A percentile compares a stretch with the other conserved stretches of the same genome.
Evolutionary conservation across 768 basidiomycete species (phyloP).

Genomic region (Boletus patriciae): DNA sequence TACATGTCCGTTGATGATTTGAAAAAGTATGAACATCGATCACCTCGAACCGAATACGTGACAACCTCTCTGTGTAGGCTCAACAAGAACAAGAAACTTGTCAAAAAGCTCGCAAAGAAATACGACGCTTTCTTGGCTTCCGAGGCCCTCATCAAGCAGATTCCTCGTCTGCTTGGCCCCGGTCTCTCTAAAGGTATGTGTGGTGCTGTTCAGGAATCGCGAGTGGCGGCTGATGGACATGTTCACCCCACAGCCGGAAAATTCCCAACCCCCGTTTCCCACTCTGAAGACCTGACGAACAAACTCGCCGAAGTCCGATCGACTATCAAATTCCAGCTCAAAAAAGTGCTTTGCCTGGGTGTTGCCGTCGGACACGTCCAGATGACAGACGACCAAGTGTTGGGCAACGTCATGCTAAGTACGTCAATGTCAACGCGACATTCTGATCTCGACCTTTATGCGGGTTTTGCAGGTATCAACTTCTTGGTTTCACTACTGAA

Average conservation of each 20-base stretch:
- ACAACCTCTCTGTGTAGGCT: constrained; percentile 51
- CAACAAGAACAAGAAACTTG: constrained; percentile 99
- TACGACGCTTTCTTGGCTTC: constrained; percentile 99
- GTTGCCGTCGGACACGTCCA: constrained; percentile 97
- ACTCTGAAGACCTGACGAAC: constrained; percentile 83
- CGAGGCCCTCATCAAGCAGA: constrained; percentile 98
- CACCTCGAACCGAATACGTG: background rate
- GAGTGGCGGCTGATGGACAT: background rate
- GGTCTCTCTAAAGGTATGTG: constrained; percentile 93
- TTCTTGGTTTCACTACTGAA: constrained; percentile 98
- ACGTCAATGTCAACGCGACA: constrained; percentile 27
- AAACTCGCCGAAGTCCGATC: constrained; percentile 96
- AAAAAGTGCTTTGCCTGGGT: constrained; percentile 98
- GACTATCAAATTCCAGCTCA: constrained; percentile 99
- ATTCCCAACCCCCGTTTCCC: constrained; percentile 96
- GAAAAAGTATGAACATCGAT: constrained; percentile 75
- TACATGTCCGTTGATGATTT: constrained; percentile 99
- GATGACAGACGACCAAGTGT: constrained; percentile 97
- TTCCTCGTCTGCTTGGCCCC: constrained; percentile 98
- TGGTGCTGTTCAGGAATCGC: background rate
- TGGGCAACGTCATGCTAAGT: constrained; percentile 98
- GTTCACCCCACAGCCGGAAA: constrained; percentile 72
- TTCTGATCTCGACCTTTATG: constrained; percentile 1
- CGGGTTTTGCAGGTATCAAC: constrained; percentile 78
- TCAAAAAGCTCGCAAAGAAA: constrained; percentile 99